Evolutionary conservation across 495 filamentous ascomycete species (phyloP).

Genomic region (Lichenothelia convexa): DNA sequence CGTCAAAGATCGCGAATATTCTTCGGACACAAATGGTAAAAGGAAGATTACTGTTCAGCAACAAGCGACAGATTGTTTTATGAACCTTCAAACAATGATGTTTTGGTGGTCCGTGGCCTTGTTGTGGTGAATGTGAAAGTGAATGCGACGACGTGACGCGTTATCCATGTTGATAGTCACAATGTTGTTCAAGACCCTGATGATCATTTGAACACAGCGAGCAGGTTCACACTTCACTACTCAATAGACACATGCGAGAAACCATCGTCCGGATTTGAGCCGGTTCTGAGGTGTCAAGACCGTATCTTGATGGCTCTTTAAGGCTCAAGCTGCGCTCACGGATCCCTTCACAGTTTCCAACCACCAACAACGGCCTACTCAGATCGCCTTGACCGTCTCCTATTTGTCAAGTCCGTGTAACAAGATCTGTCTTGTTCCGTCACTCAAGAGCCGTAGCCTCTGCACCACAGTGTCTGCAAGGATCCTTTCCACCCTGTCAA

Average conservation of each 20-base stretch:
- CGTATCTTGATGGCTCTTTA: background rate
- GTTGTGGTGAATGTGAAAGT: no score
- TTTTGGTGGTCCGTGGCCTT: no score
- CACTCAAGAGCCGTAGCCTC: constrained; percentile 4
- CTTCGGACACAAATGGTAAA: background rate
- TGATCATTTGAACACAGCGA: no score
- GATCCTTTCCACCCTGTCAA: constrained; percentile 11
- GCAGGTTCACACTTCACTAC: no score
- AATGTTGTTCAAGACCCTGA: no score
- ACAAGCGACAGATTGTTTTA: no score
- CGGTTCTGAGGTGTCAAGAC: background rate
- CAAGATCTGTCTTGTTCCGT: background rate
- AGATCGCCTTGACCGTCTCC: background rate
- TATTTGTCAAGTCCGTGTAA: background rate
- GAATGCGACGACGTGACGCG: no score
- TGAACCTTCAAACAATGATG: no score
- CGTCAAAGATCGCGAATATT: background rate
- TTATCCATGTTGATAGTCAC: no score
- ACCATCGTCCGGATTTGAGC: background rate
- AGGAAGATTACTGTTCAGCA: no score
- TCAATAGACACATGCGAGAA: no score
- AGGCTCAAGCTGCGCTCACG: background rate
- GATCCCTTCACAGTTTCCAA: background rate
- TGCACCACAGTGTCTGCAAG: constrained; percentile 3
- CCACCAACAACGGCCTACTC: background rate